Evolutionary conservation across 805 yeast genomes (phyloP).

Genomic region (Nakazawaea populi): DNA sequence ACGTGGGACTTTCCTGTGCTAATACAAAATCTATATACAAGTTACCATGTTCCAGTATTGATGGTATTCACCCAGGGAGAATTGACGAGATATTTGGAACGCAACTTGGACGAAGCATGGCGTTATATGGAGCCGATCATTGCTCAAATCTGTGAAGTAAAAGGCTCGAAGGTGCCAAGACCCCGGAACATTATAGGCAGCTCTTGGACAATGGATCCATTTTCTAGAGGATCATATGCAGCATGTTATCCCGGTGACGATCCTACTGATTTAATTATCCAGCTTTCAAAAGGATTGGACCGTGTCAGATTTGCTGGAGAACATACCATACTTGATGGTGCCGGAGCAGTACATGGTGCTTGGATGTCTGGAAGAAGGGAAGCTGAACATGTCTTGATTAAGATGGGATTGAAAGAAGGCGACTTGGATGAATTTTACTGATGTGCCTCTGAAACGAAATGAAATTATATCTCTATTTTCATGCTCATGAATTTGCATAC

Average conservation of each 20-base stretch:
- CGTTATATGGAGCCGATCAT: constrained; percentile 51
- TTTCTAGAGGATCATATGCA: constrained; percentile 74
- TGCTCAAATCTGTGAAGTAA: constrained; percentile 18
- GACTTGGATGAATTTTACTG: constrained; percentile 3
- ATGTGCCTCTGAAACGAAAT: too few relatives aligned
- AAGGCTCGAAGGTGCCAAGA: constrained; percentile 20
- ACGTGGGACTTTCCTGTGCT: constrained; percentile 58
- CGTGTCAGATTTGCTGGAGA: constrained; percentile 84
- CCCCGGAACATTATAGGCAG: constrained; percentile 44
- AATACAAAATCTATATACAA: constrained; percentile 52
- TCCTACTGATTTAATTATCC: constrained; percentile 55
- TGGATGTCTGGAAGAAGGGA: constrained; percentile 56
- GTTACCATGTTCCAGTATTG: constrained; percentile 46
- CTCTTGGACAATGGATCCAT: constrained; percentile 79
- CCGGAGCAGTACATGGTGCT: constrained; percentile 92
- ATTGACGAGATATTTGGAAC: constrained; percentile 55
- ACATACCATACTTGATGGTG: constrained; percentile 79
- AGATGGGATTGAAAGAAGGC: constrained; percentile 8
- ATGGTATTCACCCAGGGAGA: constrained; percentile 69
- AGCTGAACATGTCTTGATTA: constrained; percentile 5
- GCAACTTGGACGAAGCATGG: constrained; percentile 49
- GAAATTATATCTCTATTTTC: not conserved
- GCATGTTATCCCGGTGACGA: constrained; percentile 67
- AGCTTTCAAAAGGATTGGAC: constrained; percentile 54
- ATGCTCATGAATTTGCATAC: not conserved